Evolutionary conservation across 2,329 filamentous ascomycete genomes (phyloP), one percentile per base, ranked within the genome.

Genomic region (Pseudogymnoascus destructans): DNA sequence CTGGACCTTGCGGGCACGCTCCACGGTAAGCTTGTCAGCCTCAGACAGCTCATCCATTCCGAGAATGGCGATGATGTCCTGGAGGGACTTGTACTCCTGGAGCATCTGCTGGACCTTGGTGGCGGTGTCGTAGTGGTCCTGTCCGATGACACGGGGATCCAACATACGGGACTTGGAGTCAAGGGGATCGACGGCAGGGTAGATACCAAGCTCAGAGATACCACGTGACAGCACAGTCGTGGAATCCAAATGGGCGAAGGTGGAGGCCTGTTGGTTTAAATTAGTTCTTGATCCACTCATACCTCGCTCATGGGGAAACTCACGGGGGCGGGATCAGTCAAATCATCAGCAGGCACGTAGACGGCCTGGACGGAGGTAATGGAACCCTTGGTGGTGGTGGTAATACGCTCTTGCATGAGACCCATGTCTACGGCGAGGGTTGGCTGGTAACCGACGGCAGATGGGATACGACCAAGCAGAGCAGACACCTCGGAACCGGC

Each of bases 141-240:
- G 81, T 75, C 93, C 93, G 71, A 98, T 87, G 73, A 98, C 85
- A 88, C 93, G 91, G 77, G 93, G 89, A 80, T 97, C 93, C 73
- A 98, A 82, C 87, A 98, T 96, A 85, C 93, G 91, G 67, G 91
- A 97, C 80, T 95, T 96, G 75, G 91, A 96, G 81, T 97, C 93
- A 66, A 98, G 91, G 78, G 93, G 93, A 76, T 98, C 93, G 82
- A 98, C 93, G 71, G 93, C 93, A 71, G 93, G 93, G 85, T 98
- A 98, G 81, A 97, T 98, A 90, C 93, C 93, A 85, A 98, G 82
- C 84, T 98, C 93, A 67, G 93, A 97, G 76, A 98, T 98, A 91
- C 93, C 92, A 87, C 93, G 92, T 72, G 93, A 98, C 84, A 98
- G 82, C 75, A 97, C 93, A 85, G 93, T 98, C 77, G 93, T 98